Evolutionary conservation across 257 asterid genomes (phyloP), one percentile per base, ranked within the genome.

Genomic region (Prunella vulgaris): DNA sequence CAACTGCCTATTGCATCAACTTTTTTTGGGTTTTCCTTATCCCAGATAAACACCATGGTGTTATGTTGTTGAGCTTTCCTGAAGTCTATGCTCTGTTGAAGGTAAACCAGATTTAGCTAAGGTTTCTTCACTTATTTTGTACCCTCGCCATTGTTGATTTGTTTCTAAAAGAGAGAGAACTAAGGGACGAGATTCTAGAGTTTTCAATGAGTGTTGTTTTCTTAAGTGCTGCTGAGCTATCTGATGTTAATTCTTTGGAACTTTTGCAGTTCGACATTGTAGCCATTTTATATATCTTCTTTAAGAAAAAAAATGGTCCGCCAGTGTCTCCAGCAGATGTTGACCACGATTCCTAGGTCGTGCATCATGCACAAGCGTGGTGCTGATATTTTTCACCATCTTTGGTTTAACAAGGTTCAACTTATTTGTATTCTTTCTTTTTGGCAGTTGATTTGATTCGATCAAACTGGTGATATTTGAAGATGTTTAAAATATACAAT

Each of bases 321-420:
- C 73, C 83, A 78, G 52, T 70, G 83, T 60, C 82, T 85, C 78
- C 79, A 88, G 80, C 74, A 84, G 76, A 70, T 83, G 84, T 84
- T 97, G 74, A 86, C 90, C 62, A 90, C 90, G 80, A 91, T 91
- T 73, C 85, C 99, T 24, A 95, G 93, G 49, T 96, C 97, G 33
- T 87, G 89, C 75, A 91, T 94, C 18, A 90, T 94, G 63, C 97
- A 89, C 79, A 94, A 94, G 86, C 97, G 96, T 51, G 99, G 99
- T 46, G 82, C 99, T 49, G 99, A 94, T 80, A 89, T 94, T 76
- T 96, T 94, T 33, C 99, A 94, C 75, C 97, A 94, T 83, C 99
- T 97, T 5, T 89, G 96, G 97, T 94, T 89, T 75, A 94, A 94
- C 74, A 94, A 94, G 99, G 99, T 91, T 42, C 35, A 12, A n/a